phyloP scores from a whole-genome alignment of 208 protist genomes.

The Crithidia bombi region DNA sequence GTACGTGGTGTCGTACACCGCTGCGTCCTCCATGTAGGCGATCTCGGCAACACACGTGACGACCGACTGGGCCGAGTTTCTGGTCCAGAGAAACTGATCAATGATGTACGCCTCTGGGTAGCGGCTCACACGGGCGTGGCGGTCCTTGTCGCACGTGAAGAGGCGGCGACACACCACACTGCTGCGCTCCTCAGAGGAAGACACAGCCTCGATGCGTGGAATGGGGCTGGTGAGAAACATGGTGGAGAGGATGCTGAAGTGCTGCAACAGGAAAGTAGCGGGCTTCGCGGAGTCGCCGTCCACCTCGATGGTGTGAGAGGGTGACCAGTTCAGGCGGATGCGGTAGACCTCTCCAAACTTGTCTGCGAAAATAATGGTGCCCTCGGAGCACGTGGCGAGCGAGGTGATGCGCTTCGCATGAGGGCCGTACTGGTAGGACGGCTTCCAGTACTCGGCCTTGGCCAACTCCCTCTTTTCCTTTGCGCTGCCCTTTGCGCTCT shows the following conservation, averaged over 20 bases:
- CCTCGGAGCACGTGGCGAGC: constrained; percentile 53
- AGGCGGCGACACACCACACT: constrained; percentile 50
- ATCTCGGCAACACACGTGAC: constrained; percentile 82
- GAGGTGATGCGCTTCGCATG: constrained; percentile 87
- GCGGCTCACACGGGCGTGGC: constrained; percentile 77
- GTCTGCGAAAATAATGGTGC: constrained; percentile 83
- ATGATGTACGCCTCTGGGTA: constrained; percentile 83
- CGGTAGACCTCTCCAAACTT: constrained; percentile 91
- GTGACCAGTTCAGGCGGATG: constrained; percentile 58
- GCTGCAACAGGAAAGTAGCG: constrained; percentile 74
- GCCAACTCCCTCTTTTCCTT: constrained; percentile 19
- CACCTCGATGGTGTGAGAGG: constrained; percentile 55
- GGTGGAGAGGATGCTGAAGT: constrained; percentile 82
- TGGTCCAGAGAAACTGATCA: constrained; percentile 85
- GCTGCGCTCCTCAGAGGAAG: constrained; percentile 33
- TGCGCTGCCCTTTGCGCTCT: not conserved
- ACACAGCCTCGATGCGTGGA: constrained; percentile 40
- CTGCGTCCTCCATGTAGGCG: constrained; percentile 38
- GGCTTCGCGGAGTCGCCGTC: constrained; percentile 45
- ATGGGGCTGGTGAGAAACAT: constrained; percentile 70
- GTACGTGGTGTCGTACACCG: constrained; percentile 16
- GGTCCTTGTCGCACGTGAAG: constrained; percentile 87
- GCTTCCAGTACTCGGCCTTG: constrained; percentile 43
- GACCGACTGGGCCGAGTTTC: constrained; percentile 41
- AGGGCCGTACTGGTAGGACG: constrained; percentile 71